Conservation (phyloP, 129 eudicot species). For the Flaveria robusta region DNA sequence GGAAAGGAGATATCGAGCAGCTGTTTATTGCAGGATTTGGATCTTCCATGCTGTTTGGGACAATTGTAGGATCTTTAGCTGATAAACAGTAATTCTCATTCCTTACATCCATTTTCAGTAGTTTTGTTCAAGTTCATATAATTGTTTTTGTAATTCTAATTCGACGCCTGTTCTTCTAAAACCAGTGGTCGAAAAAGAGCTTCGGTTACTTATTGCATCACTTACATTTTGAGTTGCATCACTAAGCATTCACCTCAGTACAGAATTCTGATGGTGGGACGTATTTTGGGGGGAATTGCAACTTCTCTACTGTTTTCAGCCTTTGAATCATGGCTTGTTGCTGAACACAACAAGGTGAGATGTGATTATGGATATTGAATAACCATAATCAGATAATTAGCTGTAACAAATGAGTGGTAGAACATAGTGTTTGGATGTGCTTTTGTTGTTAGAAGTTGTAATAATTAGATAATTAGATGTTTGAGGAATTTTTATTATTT, state of each 20-base stretch:
- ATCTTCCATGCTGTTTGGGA: conserved; percentile 97
- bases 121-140: background rate
- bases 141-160: conserved; percentile 10
- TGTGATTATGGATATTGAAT: background rate
- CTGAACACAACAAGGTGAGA: conserved; percentile 94
- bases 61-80: conserved; percentile 96
- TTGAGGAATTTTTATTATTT: background rate
- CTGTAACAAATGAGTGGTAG: background rate
- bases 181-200: conserved; percentile 96
- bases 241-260: conserved; percentile 98
- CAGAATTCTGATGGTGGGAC: conserved; percentile 86
- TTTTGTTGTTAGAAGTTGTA: conserved; percentile 3
- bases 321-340: conserved; percentile 99
- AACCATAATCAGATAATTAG: background rate
- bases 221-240: conserved; percentile 94
- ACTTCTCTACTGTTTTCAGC: conserved; percentile 93
- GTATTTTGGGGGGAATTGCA: conserved; percentile 92
- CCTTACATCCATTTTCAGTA: background rate
- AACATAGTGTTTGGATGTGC: background rate
- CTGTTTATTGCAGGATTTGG: conserved; percentile 99
- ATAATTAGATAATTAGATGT: background rate
- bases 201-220: conserved; percentile 88
- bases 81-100: conserved; percentile 76
- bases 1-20: conserved; percentile 87
- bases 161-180: background rate